A percentile compares a stretch with the other conserved stretches of the same genome.
phyloP scores from a whole-genome alignment of 2,329 filamentous ascomycete species.

The Pseudomassariella vexata region DNA sequence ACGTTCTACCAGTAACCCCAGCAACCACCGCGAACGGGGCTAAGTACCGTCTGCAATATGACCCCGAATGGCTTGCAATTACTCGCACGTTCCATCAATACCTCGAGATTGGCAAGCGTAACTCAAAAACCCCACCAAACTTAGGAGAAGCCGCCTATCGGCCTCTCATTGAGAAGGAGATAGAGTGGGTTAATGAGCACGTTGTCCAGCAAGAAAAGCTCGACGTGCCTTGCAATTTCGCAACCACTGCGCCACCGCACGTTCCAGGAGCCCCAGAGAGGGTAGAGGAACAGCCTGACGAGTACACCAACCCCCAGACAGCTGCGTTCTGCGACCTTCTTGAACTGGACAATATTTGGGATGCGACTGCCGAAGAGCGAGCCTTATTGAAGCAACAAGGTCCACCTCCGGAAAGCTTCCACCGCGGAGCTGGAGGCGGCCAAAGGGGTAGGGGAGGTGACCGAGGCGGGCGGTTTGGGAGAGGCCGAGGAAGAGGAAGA shows the following conservation, averaged over 20 bases:
- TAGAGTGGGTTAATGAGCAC: constrained; percentile 76
- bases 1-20: constrained; percentile 43
- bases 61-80: constrained; percentile 93
- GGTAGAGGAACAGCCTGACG: constrained; percentile 59
- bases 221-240: constrained; percentile 72
- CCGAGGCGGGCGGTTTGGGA: constrained; percentile 28
- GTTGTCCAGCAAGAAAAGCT: constrained; percentile 59
- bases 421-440: constrained; percentile 21
- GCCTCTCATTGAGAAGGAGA: constrained; percentile 62
- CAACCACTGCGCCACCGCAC: constrained; percentile 67
- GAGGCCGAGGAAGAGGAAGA: constrained; percentile 17
- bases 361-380: constrained; percentile 67
- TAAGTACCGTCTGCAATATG: constrained; percentile 63
- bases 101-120: constrained; percentile 57
- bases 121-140: constrained; percentile 49
- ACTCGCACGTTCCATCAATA: constrained; percentile 70
- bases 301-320: constrained; percentile 87
- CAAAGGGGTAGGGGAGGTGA: constrained; percentile 25
- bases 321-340: constrained; percentile 73
- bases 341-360: constrained; percentile 69
- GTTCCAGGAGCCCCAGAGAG: constrained; percentile 50
- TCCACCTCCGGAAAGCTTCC: constrained; percentile 37
- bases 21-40: constrained; percentile 8
- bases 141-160: constrained; percentile 64
- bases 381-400: constrained; percentile 51